Conservation (phyloP, 192 early-diverging fungal species). For the Martensiomyces pterosporus region DNA sequence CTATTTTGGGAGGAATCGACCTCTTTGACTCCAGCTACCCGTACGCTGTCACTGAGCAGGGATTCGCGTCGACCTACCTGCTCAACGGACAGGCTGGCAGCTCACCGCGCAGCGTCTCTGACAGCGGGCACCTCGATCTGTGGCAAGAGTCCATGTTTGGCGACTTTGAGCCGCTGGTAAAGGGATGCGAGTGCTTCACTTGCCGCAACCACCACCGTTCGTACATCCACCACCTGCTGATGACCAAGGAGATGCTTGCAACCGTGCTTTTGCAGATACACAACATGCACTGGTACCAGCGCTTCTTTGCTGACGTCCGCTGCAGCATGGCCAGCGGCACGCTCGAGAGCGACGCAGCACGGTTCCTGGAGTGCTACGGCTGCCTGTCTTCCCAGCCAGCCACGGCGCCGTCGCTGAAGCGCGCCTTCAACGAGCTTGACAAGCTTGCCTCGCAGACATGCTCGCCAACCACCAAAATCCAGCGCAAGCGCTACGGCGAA, state of each 20-base stretch:
- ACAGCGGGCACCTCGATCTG: conserved; percentile 44
- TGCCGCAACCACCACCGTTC: conserved; percentile 65
- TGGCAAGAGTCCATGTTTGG: conserved; percentile 54
- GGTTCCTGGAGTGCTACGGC: conserved; percentile 27
- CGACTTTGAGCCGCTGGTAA: conserved; percentile 61
- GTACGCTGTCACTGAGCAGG: conserved; percentile 59
- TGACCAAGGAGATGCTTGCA: conserved; percentile 73
- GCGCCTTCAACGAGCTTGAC: conserved; percentile 36
- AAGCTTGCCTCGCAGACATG: conserved; percentile 20
- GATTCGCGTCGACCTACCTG: conserved; percentile 59
- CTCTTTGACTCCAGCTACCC: conserved; percentile 71
- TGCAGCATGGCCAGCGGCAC: conserved; percentile 27
- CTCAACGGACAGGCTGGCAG: too few relatives aligned
- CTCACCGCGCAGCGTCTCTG: background rate
- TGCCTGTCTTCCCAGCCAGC: background rate
- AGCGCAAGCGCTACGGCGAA: conserved; percentile 34
- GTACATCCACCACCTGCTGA: conserved; percentile 71
- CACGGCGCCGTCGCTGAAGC: background rate
- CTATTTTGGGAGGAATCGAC: conserved; percentile 56
- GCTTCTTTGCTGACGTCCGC: conserved; percentile 42
- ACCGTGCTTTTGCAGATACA: conserved; percentile 66
- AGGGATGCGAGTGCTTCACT: conserved; percentile 60
- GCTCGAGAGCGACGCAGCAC: conserved; percentile 20
- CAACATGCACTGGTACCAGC: conserved; percentile 44
- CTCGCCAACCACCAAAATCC: conserved; percentile 48